Evolutionary conservation across 2,329 filamentous ascomycete species (phyloP), one percentile per base, ranked within the genome.

Genomic region (Neophaeococcomyces mojaviensis): DNA sequence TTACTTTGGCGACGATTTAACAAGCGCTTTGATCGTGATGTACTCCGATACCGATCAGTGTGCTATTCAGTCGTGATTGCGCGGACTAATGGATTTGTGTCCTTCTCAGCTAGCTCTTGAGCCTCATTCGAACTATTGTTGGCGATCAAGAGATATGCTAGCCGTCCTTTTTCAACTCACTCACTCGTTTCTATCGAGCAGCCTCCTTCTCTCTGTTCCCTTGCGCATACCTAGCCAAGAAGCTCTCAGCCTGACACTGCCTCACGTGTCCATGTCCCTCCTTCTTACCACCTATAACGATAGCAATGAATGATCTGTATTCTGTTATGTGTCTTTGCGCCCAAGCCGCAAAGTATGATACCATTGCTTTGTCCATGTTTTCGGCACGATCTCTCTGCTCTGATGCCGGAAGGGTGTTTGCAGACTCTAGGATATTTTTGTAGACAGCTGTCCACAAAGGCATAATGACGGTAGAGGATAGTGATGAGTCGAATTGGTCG

Each of bases 291-390:
- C 26, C 22, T 9, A 26, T 32, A 10, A 20, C 39, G 4, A 46
- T 9, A n/a, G 44, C 36, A 16, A 46, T 26, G 18, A 46, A 46
- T 4, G 28, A 28, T 2, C 44, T 12, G 20, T 46, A 32, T 8
- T 18, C 36, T 13, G 24, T 26, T 3, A 35, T 9, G 20, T 40
- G 44, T 39, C 26, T 18, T 16, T 24, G 16, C n/a, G 44, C 44
- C 44, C 44, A 46, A 13, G 35, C 35, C 6, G 35, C 32, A 20
- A 46, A 46, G 19, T 46, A 46, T 26, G 26, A n/a, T 5, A 39
- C 12, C 2, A 46, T 13, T 24, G 10, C n/a, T 7, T 39, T 18
- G n/a, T 46, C 37, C 20, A 39, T 39, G 3, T 30, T 22, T 37
- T 37, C 33, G 22, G 35, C 41, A 22, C 30, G 18, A 12, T 18